phyloP scores from a whole-genome alignment of 2,329 filamentous ascomycete genomes.

The Microdochium nivale region DNA sequence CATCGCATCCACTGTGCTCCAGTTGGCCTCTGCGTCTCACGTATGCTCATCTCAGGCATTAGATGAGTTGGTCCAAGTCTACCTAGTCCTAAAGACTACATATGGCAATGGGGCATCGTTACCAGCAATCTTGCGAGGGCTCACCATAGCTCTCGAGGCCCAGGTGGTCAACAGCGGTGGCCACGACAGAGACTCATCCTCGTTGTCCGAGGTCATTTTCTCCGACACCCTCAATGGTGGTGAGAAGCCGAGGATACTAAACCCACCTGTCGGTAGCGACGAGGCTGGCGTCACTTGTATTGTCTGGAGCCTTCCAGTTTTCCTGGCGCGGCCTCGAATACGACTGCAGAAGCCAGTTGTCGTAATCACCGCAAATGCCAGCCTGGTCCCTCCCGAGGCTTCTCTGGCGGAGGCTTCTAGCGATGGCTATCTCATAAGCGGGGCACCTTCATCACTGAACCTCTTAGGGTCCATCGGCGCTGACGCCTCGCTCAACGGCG shows the following conservation, averaged over 20 bases:
- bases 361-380: conserved; percentile 55
- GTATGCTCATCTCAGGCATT: conserved; percentile 40
- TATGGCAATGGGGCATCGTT: conserved; percentile 48
- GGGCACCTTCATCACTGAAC: conserved; percentile 62
- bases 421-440: conserved; percentile 61
- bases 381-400: conserved; percentile 43
- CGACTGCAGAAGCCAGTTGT: conserved; percentile 58
- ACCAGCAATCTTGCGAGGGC: conserved; percentile 48
- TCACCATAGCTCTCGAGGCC: conserved; percentile 60
- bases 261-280: conserved; percentile 15
- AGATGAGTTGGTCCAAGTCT: conserved; percentile 68
- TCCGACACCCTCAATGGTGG: conserved; percentile 41
- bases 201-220: conserved; percentile 51
- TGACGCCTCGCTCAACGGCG: conserved; percentile 54
- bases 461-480: conserved; percentile 65
- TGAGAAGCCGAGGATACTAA: conserved; percentile 40
- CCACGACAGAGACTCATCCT: conserved; percentile 36
- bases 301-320: conserved; percentile 52
- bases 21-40: conserved; percentile 19
- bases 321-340: conserved; percentile 50
- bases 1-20: background rate
- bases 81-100: conserved; percentile 59
- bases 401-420: conserved; percentile 30
- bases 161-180: conserved; percentile 52
- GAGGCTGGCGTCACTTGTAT: conserved; percentile 36